A percentile compares a stretch with the other conserved stretches of the same genome.
phyloP scores from a whole-genome alignment of 2,329 filamentous ascomycete genomes.

The Aspergillus cejpii region DNA sequence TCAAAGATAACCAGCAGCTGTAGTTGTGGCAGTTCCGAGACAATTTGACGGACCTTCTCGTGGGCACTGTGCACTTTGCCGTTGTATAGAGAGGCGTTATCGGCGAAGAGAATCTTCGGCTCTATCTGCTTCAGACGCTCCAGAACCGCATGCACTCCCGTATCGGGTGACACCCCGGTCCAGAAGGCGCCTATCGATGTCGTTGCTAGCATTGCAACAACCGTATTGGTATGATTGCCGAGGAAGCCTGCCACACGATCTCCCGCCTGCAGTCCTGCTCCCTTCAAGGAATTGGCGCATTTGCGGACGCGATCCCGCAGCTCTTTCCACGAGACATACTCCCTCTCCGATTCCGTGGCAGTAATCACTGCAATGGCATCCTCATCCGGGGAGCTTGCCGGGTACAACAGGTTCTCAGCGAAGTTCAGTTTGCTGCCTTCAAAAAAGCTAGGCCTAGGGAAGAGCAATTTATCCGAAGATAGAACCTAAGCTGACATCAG shows the following conservation, averaged over 20 bases:
- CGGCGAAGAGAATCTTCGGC: conserved; percentile 74
- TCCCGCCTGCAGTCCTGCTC: conserved; percentile 55
- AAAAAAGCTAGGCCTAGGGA: conserved; percentile 83
- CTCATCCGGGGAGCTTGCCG: conserved; percentile 52
- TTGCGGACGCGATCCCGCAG: conserved; percentile 69
- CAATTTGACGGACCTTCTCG: conserved; percentile 71
- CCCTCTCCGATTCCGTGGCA: conserved; percentile 64
- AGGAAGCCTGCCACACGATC: conserved; percentile 67
- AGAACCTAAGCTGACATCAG: conserved; percentile 52
- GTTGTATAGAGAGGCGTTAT: conserved; percentile 86
- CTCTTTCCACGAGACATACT: conserved; percentile 68
- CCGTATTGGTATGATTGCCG: conserved; percentile 79
- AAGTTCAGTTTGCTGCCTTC: conserved; percentile 75
- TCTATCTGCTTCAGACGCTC: conserved; percentile 81
- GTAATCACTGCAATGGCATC: conserved; percentile 66
- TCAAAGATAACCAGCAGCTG: conserved; percentile 68
- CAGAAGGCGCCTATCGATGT: conserved; percentile 80
- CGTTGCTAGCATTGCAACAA: conserved; percentile 81
- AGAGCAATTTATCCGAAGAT: conserved; percentile 62
- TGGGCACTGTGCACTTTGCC: conserved; percentile 78
- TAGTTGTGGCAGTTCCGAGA: conserved; percentile 59
- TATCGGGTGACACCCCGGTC: conserved; percentile 91
- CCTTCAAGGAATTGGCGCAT: conserved; percentile 65
- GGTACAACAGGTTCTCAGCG: conserved; percentile 88
- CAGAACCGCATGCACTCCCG: conserved; percentile 80